Base-by-base conservation (phyloP, 78 protist genomes). In the Dictyostelium brefeldianum region DNA sequence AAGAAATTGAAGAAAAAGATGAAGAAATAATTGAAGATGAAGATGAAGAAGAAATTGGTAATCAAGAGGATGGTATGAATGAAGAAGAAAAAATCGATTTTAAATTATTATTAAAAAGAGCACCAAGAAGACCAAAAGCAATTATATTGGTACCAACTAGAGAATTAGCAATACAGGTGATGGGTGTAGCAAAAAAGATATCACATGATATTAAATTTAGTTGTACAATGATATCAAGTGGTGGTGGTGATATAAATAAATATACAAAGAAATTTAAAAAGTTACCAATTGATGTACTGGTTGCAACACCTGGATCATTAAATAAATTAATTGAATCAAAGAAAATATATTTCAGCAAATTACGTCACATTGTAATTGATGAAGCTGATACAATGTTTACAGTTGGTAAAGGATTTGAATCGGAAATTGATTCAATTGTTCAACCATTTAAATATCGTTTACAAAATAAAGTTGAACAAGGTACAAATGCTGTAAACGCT, bases 371-470 rank as follows among this genome's bases (percentile, higher is more conserved):
- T 29, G 79, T 96, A 7, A 46, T 96, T 18, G 97, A 96, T 46
- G 97, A 96, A 70, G 97, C 96, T 10, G 97, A 96, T 48, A 79
- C 96, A 17, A 89, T 96, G 95, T 94, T 96, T 50, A 77, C 89
- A 27, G 12, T 51, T 47, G 91, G 91, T 11, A 77, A 81, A 27
- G 96, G 96, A 29, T 94, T 94, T 75, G 95, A 80, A 31, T 89
- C 53, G 5, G 96, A 92, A 9, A 82, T 92, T 27, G 64, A 71
- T 27, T 4, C 27, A 54, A 47, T 89, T 20, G 25, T 91, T n/a
- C 81, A 36, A 70, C 95, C 84, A 43, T 46, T 89, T 47, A 43
- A 89, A 59, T 78, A 69, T 64, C 67, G 89, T 46, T 48, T 79
- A 41, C 65, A 62, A 78, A 27, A 80, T 69, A 77, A 78, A 51